Evolutionary conservation across 495 filamentous ascomycete genomes (phyloP).

Genomic region (Durotheca rogersii): DNA sequence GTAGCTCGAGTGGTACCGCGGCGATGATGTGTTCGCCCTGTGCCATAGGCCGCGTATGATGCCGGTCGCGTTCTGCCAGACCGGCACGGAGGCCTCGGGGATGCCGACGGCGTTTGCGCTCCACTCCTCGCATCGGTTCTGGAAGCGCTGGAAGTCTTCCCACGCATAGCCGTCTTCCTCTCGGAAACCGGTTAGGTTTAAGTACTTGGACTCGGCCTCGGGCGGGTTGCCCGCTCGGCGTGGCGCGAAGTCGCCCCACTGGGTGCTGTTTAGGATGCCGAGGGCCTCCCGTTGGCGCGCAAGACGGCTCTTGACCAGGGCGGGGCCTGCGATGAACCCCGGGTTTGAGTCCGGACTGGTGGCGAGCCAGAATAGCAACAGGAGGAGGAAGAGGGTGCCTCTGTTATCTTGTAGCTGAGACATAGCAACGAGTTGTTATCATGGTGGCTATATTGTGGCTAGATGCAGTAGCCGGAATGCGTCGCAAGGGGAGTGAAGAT

Average conservation of each 20-base stretch:
- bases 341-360: conserved; percentile 42
- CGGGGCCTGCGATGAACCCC: conserved; percentile 42
- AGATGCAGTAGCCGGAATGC: too few species aligned
- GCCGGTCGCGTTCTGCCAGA: conserved; percentile 83
- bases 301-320: conserved; percentile 41
- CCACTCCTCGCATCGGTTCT: conserved; percentile 46
- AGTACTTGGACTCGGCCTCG: conserved; percentile 54
- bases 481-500: neutral
- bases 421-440: conserved; percentile 36
- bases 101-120: conserved; percentile 42
- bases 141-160: conserved; percentile 58
- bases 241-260: conserved; percentile 73
- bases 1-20: conserved; percentile 41
- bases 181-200: conserved; percentile 77
- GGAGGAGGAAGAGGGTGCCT: conserved; percentile 41
- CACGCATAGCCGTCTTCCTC: conserved; percentile 74
- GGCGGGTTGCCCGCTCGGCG: conserved; percentile 31
- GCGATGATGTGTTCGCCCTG: conserved; percentile 47
- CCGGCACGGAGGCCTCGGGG: conserved; percentile 42
- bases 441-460: conserved; percentile 29
- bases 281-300: conserved; percentile 58
- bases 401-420: conserved; percentile 44
- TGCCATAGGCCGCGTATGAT: conserved; percentile 76
- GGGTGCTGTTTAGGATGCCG: conserved; percentile 65
- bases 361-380: conserved; percentile 47